A percentile compares a stretch with the other conserved stretches of the same genome.
phyloP scores from a whole-genome alignment of 108 stramenopile species.

The Skeletonema tropicum region DNA sequence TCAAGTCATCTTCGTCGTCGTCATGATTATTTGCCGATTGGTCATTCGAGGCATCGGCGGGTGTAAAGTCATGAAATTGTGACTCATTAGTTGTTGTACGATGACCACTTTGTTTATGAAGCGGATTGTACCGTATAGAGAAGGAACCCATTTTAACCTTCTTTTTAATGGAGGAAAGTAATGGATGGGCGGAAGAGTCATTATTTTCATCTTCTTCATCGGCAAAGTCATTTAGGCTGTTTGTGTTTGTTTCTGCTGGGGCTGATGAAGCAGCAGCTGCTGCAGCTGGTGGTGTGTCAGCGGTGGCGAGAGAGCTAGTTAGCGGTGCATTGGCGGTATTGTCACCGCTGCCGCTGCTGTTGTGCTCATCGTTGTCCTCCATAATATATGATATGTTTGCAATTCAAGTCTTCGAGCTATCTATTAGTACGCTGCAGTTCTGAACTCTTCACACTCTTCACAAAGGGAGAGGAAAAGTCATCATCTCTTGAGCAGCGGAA shows the following conservation, averaged over 20 bases:
- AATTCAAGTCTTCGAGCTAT: too few species aligned
- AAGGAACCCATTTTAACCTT: conserved; percentile 32
- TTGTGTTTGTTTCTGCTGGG: too few species aligned
- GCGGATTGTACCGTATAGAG: conserved; percentile 27
- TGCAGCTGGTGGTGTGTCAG: neutral
- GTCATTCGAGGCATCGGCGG: neutral
- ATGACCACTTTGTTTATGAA: neutral
- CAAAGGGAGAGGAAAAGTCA: too few species aligned
- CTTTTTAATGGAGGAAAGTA: conserved; percentile 7
- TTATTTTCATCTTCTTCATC: conserved; percentile 1
- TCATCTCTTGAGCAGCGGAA: too few species aligned
- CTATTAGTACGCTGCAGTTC: too few species aligned
- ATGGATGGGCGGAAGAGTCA: conserved; percentile 14
- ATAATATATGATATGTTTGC: neutral
- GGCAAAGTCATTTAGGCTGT: neutral
- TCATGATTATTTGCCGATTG: neutral
- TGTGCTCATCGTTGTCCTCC: conserved; percentile 9
- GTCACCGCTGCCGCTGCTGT: neutral
- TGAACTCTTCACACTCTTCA: too few species aligned
- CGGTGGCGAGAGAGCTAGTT: neutral
- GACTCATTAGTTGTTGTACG: neutral
- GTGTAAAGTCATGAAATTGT: conserved; percentile 9
- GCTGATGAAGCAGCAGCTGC: neutral
- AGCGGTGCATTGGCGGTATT: neutral
- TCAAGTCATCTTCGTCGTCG: conserved; percentile 7